Base-by-base conservation (phyloP, 1,284 basidiomycete genomes). In the Crepidotus sp. region DNA sequence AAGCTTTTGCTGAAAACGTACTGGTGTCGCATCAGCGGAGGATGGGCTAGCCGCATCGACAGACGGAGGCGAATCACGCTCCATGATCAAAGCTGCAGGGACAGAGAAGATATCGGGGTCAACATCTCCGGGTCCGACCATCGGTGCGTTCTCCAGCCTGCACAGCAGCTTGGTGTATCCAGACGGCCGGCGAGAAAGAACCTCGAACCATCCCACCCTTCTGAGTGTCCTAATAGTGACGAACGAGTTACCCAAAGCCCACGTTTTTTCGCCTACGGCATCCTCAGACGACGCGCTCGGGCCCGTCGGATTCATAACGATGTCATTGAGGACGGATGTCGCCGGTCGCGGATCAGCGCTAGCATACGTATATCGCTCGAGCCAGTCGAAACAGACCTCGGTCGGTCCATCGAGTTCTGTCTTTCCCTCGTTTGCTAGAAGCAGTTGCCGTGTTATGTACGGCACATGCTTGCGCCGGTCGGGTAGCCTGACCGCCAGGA, bases 301-400 rank as follows among this genome's bases (percentile, higher is more conserved):
- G 3, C 57, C 52, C 4, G 61, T 56, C 5, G 79, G 69, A 46
- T 75, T 77, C 71, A 77, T 77, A 29, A 84, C 65, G 36, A 84
- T 74, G 34, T 92, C 83, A 54, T 76, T 79, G 47, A 97, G 72
- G 50, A 86, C 74, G 1, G 90, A 93, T 31, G 73, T 75, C 1
- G 88, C 80, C 0, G 94, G 92, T 39, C 89, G 80, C 0, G 95
- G 90, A 58, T 97, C 92, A 10, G 92, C 92, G 55, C 88, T 94
- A 17, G 86, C 90, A 58, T 95, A 97, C 0, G 95, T 87, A 61
- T 96, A 97, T 13, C 96, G 76, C 14, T 92, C 88, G 6, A 99
- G 73, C 88, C 95, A 98, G 63, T 99, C 96, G 58, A 98, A 95
- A 61, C 92, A 96, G 17, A 98, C 94, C 61, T 98, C 91, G 0